phyloP scores from a whole-genome alignment of 2,329 filamentous ascomycete species.

The Nannizziopsis barbatae region DNA sequence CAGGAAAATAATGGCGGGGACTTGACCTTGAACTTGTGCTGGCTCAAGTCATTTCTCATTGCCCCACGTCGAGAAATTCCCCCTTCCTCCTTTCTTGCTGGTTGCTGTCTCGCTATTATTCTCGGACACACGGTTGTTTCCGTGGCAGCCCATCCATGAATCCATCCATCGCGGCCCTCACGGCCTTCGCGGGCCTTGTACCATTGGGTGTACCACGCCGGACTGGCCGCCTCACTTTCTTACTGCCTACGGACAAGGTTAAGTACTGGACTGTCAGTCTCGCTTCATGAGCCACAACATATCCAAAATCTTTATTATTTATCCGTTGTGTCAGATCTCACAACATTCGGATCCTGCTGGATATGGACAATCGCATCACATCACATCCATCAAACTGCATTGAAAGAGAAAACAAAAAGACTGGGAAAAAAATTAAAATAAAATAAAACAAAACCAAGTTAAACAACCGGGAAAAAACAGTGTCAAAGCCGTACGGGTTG shows the following conservation, averaged over 20 bases:
- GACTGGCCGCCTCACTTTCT: slow-evolving; percentile 8
- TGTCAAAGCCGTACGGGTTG: too few species aligned
- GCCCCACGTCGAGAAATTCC: slow-evolving; percentile 10
- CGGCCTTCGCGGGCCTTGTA: neutral
- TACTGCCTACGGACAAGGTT: too few species aligned
- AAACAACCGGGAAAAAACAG: too few species aligned
- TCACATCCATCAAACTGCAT: neutral
- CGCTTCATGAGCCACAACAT: neutral
- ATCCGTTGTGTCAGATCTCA: slow-evolving; percentile 4
- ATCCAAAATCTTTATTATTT: neutral
- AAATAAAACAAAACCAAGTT: too few species aligned
- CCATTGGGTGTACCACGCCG: neutral
- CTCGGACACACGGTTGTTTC: slow-evolving; percentile 4
- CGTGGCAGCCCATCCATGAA: too few species aligned
- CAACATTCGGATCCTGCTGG: neutral
- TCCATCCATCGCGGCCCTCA: neutral
- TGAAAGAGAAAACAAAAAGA: too few species aligned
- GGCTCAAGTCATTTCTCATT: too few species aligned
- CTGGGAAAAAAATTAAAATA: too few species aligned
- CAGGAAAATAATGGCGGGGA: neutral
- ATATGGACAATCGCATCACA: too few species aligned
- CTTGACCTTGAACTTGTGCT: too few species aligned
- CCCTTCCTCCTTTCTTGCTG: too few species aligned
- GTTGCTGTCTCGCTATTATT: neutral
- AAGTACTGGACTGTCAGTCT: too few species aligned